Base-by-base conservation (phyloP, 495 filamentous ascomycete genomes). In the Xylaria scruposa region DNA sequence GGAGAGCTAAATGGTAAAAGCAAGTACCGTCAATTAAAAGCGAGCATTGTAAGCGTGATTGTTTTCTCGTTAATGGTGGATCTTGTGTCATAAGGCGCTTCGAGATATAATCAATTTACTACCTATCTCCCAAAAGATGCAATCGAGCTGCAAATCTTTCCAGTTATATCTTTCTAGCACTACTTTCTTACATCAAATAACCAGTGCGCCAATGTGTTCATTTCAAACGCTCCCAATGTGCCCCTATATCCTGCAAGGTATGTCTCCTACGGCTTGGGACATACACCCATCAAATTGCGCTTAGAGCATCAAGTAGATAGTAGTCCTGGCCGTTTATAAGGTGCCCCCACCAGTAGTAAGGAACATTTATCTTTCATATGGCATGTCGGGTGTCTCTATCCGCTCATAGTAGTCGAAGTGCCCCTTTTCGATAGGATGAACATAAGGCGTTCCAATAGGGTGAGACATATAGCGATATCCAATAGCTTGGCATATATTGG, bases 401-500 rank as follows among this genome's bases (percentile, higher is more conserved):
- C 60, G 38, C 1, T 63, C 9, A 4, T 63, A 44, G 38, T 42
- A 44, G 6, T 10, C 4, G 21, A 63, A 63, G 5, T n/a, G 2
- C 21, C 60, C 60, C 5, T 7, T 63, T 17, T 63, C 36, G n/a
- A 63, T 44, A 0, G n/a, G 60, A 29, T 3, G 26, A 26, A 29
- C 12, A 44, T 63, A 63, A 3, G 60, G 38, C 9, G 17, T 44
- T 29, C 60, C 60, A 44, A 42, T 15, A 24, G 36, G 36, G n/a
- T 44, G 2, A 17, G 38, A 24, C 60, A 42, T 63, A 29, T 63
- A 63, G n/a, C 60, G 38, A 44, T 63, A 63, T 44, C 60, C 60
- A 44, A 63, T 17, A 12, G 36, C 38, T 44, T 40, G n/a, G 12
- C 36, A 63, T 63, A 63, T 63, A 29, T 63, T 63, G 24, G 38